Evolutionary conservation across 2,329 filamentous ascomycete genomes (phyloP), one percentile per base, ranked within the genome.

Genomic region (Shiraia bambusicola): DNA sequence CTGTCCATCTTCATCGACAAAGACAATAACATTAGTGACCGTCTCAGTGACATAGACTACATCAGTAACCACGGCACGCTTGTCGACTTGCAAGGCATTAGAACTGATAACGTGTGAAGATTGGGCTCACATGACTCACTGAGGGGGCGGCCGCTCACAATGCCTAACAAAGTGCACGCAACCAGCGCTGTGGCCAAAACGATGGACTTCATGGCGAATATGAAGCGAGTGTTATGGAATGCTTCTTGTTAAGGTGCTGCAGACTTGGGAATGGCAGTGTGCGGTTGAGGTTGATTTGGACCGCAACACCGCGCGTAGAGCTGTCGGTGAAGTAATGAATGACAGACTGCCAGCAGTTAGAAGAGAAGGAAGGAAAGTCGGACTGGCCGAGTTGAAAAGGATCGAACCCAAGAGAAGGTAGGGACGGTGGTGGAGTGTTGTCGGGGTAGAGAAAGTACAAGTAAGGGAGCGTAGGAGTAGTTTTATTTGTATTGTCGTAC

Each of bases 191-290:
- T 42, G 45, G 63, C 63, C 34, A 75, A 57, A 42, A 61, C 43
- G 34, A 63, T 52, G 47, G 63, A 56, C 67, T 73, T 76, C 77
- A 80, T 80, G 49, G 34, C 52, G 49, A 54, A 16, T 30, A 52
- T 58, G 52, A 56, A 63, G 56, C 52, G 53, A 61, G 34, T 55
- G 59, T 54, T 58, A 58, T 56, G 52, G 54, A 59, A 62, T 66
- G 59, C 37, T 52, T 31, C 15, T 37, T 36, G 37, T 39, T 42
- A 44, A 55, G 51, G 42, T 37, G 52, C 48, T 37, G 48, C 47
- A 45, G 49, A 49, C n/a, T 49, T 53, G 40, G 37, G 47, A 38
- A 44, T 45, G 43, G 30, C 33, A 28, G 27, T 24, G 34, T 49
- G 43, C 33, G 33, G 27, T 41, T 12, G 42, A 34, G 32, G 40